phyloP scores from a whole-genome alignment of 225 moss, liverwort and hornwort species.

The Physcomitrellopsis africana region DNA sequence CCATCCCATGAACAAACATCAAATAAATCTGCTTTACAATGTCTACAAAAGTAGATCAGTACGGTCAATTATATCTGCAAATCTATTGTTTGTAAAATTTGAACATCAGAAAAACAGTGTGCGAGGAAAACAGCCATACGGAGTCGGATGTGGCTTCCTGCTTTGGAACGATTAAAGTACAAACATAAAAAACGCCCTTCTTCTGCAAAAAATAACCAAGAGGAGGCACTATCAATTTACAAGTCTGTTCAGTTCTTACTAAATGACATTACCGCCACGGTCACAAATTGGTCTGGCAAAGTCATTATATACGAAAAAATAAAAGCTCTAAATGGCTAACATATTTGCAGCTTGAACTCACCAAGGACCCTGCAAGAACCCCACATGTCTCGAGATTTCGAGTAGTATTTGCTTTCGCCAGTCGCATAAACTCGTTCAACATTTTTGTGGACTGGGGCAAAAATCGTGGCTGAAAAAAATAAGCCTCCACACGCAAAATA shows the following conservation, averaged over 20 bases:
- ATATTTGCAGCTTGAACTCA: constrained; percentile 44
- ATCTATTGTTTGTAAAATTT: constrained; percentile 15
- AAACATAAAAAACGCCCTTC: constrained; percentile 84
- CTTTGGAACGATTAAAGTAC: constrained; percentile 93
- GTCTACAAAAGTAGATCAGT: constrained; percentile 1
- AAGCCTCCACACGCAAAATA: constrained; percentile 32
- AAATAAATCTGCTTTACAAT: not conserved
- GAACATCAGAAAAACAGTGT: not conserved
- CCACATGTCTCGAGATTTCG: constrained; percentile 98
- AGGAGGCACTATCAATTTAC: constrained; percentile 22
- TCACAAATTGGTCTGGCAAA: constrained; percentile 22
- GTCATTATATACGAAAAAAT: not conserved
- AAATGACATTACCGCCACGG: constrained; percentile 17
- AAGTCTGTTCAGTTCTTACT: constrained; percentile 14
- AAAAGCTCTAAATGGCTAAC: constrained; percentile 6
- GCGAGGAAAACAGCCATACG: constrained; percentile 48
- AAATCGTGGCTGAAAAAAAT: constrained; percentile 25
- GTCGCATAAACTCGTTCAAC: constrained; percentile 98
- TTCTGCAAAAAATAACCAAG: constrained; percentile 60
- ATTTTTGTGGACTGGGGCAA: constrained; percentile 81
- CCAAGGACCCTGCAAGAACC: constrained; percentile 89
- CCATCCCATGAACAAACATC: constrained; percentile 2
- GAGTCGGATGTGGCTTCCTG: constrained; percentile 99
- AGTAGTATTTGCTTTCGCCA: constrained; percentile 80
- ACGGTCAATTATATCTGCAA: constrained; percentile 6